phyloP scores from a whole-genome alignment of 2,329 filamentous ascomycete species.

The Gaeumannomyces tritici region DNA sequence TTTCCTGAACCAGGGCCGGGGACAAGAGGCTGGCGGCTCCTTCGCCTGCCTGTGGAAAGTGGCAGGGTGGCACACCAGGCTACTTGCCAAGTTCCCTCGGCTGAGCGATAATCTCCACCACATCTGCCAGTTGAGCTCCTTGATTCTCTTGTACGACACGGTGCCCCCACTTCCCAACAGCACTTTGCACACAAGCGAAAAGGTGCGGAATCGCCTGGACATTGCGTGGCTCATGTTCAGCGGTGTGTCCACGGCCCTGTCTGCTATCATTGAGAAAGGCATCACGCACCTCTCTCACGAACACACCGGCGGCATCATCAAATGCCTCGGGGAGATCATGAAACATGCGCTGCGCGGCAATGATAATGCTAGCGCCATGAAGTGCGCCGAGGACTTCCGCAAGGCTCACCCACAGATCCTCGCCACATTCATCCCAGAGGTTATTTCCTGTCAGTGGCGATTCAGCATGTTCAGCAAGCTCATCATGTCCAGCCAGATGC shows the following conservation, averaged over 20 bases:
- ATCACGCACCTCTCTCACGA: conserved; percentile 41
- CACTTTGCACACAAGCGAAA: neutral
- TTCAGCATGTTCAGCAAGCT: conserved; percentile 61
- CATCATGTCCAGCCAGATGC: conserved; percentile 81
- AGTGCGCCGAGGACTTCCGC: conserved; percentile 21
- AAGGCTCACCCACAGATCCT: conserved; percentile 26
- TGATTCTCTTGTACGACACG: conserved; percentile 21
- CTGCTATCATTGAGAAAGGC: conserved; percentile 42
- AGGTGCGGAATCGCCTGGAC: conserved; percentile 7
- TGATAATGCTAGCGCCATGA: conserved; percentile 23
- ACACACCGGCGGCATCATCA: conserved; percentile 26
- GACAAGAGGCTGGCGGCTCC: conserved; percentile 24
- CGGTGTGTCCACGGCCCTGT: conserved; percentile 30
- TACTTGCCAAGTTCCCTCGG: conserved; percentile 36
- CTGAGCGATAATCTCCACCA: conserved; percentile 31
- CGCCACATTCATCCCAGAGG: conserved; percentile 29
- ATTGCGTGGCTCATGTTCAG: conserved; percentile 30
- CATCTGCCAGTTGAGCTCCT: conserved; percentile 23
- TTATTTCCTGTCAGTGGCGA: conserved; percentile 56
- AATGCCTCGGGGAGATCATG: conserved; percentile 33
- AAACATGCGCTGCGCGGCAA: conserved; percentile 25
- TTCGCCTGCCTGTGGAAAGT: conserved; percentile 32
- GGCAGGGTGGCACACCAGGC: conserved; percentile 25
- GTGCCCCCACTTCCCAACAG: neutral
- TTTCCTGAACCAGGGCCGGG: conserved; percentile 26